These are phyloP conservation scores for Boletus huronensis DNA, from an alignment of 768 basidiomycete genomes.

Conservation along the genomic window DNA sequence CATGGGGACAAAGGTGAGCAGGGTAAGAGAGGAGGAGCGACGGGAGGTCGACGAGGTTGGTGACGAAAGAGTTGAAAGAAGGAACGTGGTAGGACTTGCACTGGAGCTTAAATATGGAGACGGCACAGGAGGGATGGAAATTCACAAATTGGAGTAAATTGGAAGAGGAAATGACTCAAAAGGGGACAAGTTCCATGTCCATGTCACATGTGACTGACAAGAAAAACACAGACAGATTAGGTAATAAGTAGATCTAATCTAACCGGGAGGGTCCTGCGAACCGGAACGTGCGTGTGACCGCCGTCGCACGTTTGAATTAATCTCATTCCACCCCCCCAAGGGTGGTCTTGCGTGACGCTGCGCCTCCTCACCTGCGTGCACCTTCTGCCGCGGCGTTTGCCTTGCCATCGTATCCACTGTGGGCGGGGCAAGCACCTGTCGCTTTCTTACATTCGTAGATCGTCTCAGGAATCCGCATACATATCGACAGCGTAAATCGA, in stretches of 20 bases:
- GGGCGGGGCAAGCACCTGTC: neutral
- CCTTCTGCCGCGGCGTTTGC: slow-evolving; percentile 6
- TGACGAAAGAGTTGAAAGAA: slow-evolving; percentile 18
- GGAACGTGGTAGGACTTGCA: slow-evolving; percentile 11
- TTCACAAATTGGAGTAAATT: slow-evolving; percentile 32
- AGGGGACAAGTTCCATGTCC: slow-evolving; percentile 23
- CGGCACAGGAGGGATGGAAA: slow-evolving; percentile 39
- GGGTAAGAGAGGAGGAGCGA: neutral
- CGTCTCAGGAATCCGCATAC: slow-evolving; percentile 13
- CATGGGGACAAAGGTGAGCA: slow-evolving; percentile 40
- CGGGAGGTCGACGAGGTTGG: slow-evolving; percentile 1
- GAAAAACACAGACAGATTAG: neutral
- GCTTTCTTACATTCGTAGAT: slow-evolving; percentile 12
- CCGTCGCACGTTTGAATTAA: neutral
- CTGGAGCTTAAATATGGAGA: slow-evolving; percentile 33
- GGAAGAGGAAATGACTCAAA: slow-evolving; percentile 33
- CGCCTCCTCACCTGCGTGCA: no score
- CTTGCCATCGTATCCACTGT: neutral
- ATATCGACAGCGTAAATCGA: slow-evolving; percentile 10
- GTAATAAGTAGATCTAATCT: slow-evolving; percentile 12
- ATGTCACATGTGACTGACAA: slow-evolving; percentile 26
- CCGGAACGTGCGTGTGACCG: no score
- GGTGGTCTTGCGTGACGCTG: neutral
- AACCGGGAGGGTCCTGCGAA: neutral
- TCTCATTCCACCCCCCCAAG: neutral